Conservation (phyloP, 176 grass and related monocot genomes). For the Cymbopogon citratus region DNA sequence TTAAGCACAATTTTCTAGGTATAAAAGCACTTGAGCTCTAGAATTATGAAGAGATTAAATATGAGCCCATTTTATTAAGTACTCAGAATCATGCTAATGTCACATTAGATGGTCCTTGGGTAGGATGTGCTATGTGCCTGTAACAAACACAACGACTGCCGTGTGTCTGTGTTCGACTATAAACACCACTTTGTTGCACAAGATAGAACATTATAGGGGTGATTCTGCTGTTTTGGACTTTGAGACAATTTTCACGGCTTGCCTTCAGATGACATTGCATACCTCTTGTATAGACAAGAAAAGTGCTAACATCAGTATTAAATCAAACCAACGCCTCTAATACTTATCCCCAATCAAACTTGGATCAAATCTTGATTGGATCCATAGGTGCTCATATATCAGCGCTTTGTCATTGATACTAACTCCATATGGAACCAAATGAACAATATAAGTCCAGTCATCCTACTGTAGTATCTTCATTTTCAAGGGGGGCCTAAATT, state of each 20-base stretch:
- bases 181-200: not conserved
- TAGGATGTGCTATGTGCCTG: not conserved
- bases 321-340: not conserved
- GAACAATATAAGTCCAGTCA: not conserved
- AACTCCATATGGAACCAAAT: not conserved
- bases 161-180: not conserved
- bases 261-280: not conserved
- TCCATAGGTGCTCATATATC: not conserved
- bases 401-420: not conserved
- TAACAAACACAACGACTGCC: not conserved
- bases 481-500: not conserved
- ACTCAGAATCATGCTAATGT: not conserved
- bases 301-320: not conserved
- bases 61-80: not conserved
- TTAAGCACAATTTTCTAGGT: not conserved
- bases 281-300: not conserved
- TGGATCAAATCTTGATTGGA: not conserved
- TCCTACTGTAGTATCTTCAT: not conserved
- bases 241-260: not conserved
- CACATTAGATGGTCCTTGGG: not conserved
- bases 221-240: not conserved
- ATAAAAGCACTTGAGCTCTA: not conserved
- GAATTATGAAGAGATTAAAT: constrained; percentile 3
- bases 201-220: not conserved
- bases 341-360: not conserved